These are phyloP conservation scores for Pestalotiopsis sp. DNA, from an alignment of 2,329 filamentous ascomycete species.

Conservation along the genomic window DNA sequence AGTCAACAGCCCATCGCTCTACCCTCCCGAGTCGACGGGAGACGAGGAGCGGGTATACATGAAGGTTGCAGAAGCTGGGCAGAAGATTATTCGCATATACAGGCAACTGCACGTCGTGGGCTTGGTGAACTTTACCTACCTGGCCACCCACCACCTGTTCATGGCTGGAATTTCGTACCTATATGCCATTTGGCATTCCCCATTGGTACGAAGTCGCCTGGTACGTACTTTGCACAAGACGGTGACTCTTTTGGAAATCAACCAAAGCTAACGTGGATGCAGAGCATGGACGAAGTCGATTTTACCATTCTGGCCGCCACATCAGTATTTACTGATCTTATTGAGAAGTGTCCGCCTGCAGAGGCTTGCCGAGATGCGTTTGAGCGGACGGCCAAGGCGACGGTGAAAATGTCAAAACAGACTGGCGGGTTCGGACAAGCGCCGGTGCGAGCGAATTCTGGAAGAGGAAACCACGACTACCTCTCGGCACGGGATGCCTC, in stretches of 20 bases:
- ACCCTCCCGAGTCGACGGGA: slow-evolving; percentile 67
- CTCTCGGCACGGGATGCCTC: slow-evolving; percentile 33
- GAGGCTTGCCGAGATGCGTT: slow-evolving; percentile 95
- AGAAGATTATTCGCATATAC: slow-evolving; percentile 89
- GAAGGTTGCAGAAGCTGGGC: slow-evolving; percentile 92
- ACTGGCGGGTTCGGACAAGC: slow-evolving; percentile 76
- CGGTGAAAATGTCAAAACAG: slow-evolving; percentile 90
- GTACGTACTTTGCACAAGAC: slow-evolving; percentile 57
- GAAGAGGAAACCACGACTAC: slow-evolving; percentile 28
- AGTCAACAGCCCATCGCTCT: slow-evolving; percentile 63
- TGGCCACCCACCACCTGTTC: slow-evolving; percentile 94
- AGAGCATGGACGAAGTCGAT: slow-evolving; percentile 94
- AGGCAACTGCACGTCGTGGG: slow-evolving; percentile 84
- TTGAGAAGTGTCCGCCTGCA: slow-evolving; percentile 92
- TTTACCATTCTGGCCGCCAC: slow-evolving; percentile 93
- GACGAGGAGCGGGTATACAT: slow-evolving; percentile 92
- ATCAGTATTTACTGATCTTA: slow-evolving; percentile 87
- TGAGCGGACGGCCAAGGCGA: slow-evolving; percentile 91
- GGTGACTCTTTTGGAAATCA: background rate
- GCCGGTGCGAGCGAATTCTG: slow-evolving; percentile 31
- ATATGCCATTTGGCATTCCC: slow-evolving; percentile 96
- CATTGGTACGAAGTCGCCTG: slow-evolving; percentile 81
- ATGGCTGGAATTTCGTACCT: slow-evolving; percentile 97
- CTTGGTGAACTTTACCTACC: slow-evolving; percentile 92
- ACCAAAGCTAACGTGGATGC: slow-evolving; percentile 27